Percentiles rank a stretch among this genome's conserved stretches.
Evolutionary conservation across 768 basidiomycete genomes (phyloP).

Genomic region (Kwoniella sp.): DNA sequence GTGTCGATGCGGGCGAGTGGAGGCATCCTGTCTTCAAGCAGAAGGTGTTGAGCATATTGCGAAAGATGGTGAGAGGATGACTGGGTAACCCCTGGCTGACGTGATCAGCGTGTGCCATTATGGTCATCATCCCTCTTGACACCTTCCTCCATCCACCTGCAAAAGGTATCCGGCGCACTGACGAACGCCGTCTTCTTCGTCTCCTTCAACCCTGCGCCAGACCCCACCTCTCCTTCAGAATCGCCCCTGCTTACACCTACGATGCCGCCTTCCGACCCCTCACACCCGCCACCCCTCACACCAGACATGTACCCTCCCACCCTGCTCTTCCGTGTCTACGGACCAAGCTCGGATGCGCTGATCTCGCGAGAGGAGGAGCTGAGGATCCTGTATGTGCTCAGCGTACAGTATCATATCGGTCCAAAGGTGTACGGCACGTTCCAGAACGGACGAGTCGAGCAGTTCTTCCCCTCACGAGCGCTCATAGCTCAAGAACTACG

Average conservation of each 20-base stretch:
- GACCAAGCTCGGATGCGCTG: conserved; percentile 74
- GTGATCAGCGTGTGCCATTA: conserved; percentile 35
- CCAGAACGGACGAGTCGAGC: conserved; percentile 88
- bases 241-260: conserved; percentile 28
- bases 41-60: conserved; percentile 40
- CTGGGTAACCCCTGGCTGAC: conserved; percentile 1
- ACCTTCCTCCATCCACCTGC: conserved; percentile 56
- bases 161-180: conserved; percentile 81
- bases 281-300: conserved; percentile 52
- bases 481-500: conserved; percentile 73
- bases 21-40: conserved; percentile 46
- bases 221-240: conserved; percentile 41
- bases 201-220: conserved; percentile 56
- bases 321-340: conserved; percentile 85
- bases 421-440: conserved; percentile 93
- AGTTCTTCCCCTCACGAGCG: conserved; percentile 86
- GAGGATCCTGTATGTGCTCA: conserved; percentile 80
- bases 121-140: conserved; percentile 45
- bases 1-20: conserved; percentile 47
- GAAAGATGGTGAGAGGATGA: conserved; percentile 29
- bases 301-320: conserved; percentile 53
- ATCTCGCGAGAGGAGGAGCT: conserved; percentile 86
- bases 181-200: conserved; percentile 98
- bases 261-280: conserved; percentile 16
- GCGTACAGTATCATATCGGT: conserved; percentile 79